Base-by-base conservation (phyloP, 176 grass and related monocot genomes). In the Phoenix dactylifera region DNA sequence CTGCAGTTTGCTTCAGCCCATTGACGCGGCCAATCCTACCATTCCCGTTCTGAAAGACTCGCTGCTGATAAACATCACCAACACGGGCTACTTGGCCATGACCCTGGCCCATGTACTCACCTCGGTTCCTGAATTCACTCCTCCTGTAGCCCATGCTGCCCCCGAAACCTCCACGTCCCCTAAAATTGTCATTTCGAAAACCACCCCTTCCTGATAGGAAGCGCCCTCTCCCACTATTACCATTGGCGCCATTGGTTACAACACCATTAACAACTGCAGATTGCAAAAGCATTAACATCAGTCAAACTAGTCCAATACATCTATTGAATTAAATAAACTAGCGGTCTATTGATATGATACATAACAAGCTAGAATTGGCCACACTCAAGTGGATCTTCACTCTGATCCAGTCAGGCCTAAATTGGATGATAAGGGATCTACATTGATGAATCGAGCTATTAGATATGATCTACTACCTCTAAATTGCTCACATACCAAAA, bases 191-290 rank as follows among this genome's bases (percentile, higher is more conserved):
- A 15, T 79, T 72, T 24, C 73, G 29, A 63, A 76, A 75, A 53
- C 72, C 63, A 60, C 66, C 84, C 51, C 79, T 87, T 55, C 68
- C 79, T 52, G 67, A 58, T 48, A 65, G 76, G 72, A 83, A 72
- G 57, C 53, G 7, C n/a, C 67, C 51, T 24, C 67, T 76, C 25
- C 54, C 48, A 24, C 50, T 28, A 62, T 80, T 67, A 50, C 79
- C 75, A 24, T 84, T 85, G 50, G 75, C 54, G 19, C 16, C n/a
- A 74, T 22, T 82, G 49, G 73, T 78, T 49, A 76, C 19, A 2
- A 74, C 59, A 55, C 79, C 82, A 80, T 95, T 77, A 15, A 85
- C 74, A 76, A 80, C 82, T 89, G 79, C 49, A 73, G 76, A 44
- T 14, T 7, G 4, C 24, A 64, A 70, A 32, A 15, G 3, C 3